Conservation (phyloP, 441 rosid genomes). For the Manihot esculenta region DNA sequence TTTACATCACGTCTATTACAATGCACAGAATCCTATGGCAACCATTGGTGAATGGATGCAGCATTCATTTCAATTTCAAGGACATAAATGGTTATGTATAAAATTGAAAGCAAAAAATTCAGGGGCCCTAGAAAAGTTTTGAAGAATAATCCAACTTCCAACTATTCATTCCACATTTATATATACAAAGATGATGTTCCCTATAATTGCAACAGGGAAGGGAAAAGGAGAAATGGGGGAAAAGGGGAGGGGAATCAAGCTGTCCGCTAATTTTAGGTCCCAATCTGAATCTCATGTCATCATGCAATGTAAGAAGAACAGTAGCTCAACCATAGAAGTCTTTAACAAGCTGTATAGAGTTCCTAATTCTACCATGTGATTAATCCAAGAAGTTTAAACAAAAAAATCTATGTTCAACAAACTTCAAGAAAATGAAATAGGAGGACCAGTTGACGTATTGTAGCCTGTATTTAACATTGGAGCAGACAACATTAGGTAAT, state of each 20-base stretch:
- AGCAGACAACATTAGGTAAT: conserved; percentile 10
- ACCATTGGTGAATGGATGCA: no score
- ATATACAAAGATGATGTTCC: conserved; percentile 6
- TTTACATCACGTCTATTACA: no score
- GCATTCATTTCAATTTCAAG: no score
- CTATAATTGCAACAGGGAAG: not conserved
- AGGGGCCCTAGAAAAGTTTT: no score
- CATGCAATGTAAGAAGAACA: not conserved
- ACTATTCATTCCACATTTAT: conserved; percentile 7
- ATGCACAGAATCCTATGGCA: no score
- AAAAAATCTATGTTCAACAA: conserved; percentile 1
- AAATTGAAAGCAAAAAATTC: no score
- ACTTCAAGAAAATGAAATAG: conserved; percentile 1
- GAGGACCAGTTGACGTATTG: not conserved
- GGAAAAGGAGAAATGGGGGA: no score
- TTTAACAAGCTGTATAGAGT: conserved; percentile 1
- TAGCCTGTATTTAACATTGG: conserved; percentile 10
- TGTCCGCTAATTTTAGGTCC: not conserved
- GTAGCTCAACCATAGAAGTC: not conserved
- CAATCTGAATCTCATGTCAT: not conserved
- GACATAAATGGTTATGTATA: no score
- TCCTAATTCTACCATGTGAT: conserved; percentile 15
- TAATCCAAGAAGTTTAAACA: not conserved
- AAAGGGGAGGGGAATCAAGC: no score
- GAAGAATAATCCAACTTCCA: no score